Conservation (phyloP, 2,329 filamentous ascomycete genomes). For the Stemphylium vesicarium region DNA sequence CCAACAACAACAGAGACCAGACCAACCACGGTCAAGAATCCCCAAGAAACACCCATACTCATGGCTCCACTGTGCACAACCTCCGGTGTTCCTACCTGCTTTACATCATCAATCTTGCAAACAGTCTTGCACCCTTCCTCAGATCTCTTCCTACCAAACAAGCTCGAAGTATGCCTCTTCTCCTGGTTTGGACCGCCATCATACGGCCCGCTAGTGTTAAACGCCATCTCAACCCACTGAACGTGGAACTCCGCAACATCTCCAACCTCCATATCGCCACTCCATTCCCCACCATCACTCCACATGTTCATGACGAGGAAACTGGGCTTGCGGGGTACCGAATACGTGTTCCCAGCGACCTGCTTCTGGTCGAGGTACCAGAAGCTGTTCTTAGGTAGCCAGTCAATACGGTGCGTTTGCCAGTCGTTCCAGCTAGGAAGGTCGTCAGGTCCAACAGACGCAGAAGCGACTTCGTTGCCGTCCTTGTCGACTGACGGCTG, state of each 20-base stretch:
- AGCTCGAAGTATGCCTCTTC: conserved; percentile 23
- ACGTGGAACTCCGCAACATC: conserved; percentile 63
- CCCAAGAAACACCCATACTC: conserved; percentile 35
- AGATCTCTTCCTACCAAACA: conserved; percentile 30
- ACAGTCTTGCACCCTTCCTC: conserved; percentile 43
- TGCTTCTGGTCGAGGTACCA: conserved; percentile 64
- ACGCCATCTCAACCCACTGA: conserved; percentile 68
- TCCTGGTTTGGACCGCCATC: conserved; percentile 23
- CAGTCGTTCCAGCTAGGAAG: conserved; percentile 62
- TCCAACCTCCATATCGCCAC: conserved; percentile 62
- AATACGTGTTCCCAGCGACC: conserved; percentile 61
- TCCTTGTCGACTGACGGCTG: conserved; percentile 60
- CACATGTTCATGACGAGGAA: conserved; percentile 66
- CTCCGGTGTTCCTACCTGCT: conserved; percentile 44
- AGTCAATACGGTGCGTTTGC: conserved; percentile 67
- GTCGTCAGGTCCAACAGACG: conserved; percentile 58
- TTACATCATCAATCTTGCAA: conserved; percentile 48
- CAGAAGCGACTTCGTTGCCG: conserved; percentile 54
- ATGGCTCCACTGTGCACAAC: conserved; percentile 28
- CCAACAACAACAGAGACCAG: too few relatives aligned
- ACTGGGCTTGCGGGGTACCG: conserved; percentile 61
- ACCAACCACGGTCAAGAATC: too few relatives aligned
- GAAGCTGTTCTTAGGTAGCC: conserved; percentile 59
- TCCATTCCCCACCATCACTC: conserved; percentile 67
- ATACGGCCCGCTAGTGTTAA: conserved; percentile 50